These are phyloP conservation scores for Xylaria palmicola DNA, from an alignment of 495 filamentous ascomycete species.

Conservation along the genomic window DNA sequence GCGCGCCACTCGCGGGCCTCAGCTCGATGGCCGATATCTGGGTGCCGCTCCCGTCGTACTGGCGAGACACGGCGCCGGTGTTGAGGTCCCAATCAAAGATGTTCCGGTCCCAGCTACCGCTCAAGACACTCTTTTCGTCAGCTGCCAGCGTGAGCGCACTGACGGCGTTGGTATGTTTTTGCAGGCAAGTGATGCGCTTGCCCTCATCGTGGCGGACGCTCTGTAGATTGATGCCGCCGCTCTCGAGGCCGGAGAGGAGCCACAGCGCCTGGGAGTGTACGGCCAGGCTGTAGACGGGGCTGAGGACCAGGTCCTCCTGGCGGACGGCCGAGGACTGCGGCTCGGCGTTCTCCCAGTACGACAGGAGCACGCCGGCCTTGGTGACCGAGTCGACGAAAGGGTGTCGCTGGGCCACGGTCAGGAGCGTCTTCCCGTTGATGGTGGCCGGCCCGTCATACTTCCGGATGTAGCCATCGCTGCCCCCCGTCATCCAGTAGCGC, in stretches of 20 bases:
- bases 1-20: constrained; percentile 71
- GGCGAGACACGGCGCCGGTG: constrained; percentile 71
- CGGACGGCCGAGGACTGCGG: constrained; percentile 41
- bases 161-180: constrained; percentile 87
- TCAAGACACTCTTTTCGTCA: constrained; percentile 85
- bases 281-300: constrained; percentile 91
- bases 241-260: constrained; percentile 86
- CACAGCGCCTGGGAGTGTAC: constrained; percentile 87
- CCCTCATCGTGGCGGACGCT: constrained; percentile 95
- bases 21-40: constrained; percentile 89
- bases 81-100: constrained; percentile 96
- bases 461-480: constrained; percentile 89
- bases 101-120: constrained; percentile 94
- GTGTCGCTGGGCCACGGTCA: constrained; percentile 94
- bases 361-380: constrained; percentile 88
- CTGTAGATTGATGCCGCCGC: constrained; percentile 88
- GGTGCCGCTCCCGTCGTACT: constrained; percentile 70
- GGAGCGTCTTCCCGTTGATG: constrained; percentile 86
- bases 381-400: constrained; percentile 97
- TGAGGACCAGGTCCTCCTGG: constrained; percentile 58
- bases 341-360: constrained; percentile 91
- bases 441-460: constrained; percentile 96
- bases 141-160: constrained; percentile 78
- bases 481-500: constrained; percentile 92
- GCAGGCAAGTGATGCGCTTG: constrained; percentile 75